Evolutionary conservation across 805 yeast species (phyloP), one percentile per base, ranked within the genome.

Genomic region (Cyberlindnera lachancei): DNA sequence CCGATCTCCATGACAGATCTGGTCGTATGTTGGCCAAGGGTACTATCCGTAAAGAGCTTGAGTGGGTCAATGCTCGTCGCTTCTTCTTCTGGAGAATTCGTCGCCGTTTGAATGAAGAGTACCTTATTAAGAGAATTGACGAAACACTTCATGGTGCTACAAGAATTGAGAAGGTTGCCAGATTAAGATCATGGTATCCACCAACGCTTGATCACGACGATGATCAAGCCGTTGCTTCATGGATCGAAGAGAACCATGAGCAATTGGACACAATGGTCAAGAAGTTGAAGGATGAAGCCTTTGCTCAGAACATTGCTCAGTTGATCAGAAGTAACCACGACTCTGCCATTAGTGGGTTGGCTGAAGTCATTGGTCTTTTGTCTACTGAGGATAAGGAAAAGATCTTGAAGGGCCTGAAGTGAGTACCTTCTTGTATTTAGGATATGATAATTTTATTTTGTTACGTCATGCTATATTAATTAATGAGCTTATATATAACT

Each of bases 11-110:
- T 56, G 99, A 92, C 59, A 78, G 96, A 65, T 79, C 96, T 11
- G 95, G 92, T 23, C 90, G 98, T 64, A 92, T 92, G 97, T 61
- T 82, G 63, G 94, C 94, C 35, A 94, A 92, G 73, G 94, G 90
- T 37, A 82, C 80, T 37, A 86, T 92, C 50, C 73, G 81, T 48
- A 80, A 82, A 56, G 92, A 86, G 49, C 63, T 92, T 33, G 77
- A 81, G 51, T 88, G 96, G 96, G 59, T 61, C 28, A 70, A 87
- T 31, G 74, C 96, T 19, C 85, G 99, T 70, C 78, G 97, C 53
- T 84, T 72, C 77, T 92, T 92, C 78, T 92, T 85, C 92, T 92
- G 98, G 98, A 79, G 99, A 63, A 74, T 86, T 41, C 84, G 96
- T 66, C 81, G 98, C 64, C 85, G 96, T 60, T 68, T 92, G 60